These are phyloP conservation scores for Trypanosoma conorhini DNA, from an alignment of 208 protist genomes.

Conservation along the genomic window DNA sequence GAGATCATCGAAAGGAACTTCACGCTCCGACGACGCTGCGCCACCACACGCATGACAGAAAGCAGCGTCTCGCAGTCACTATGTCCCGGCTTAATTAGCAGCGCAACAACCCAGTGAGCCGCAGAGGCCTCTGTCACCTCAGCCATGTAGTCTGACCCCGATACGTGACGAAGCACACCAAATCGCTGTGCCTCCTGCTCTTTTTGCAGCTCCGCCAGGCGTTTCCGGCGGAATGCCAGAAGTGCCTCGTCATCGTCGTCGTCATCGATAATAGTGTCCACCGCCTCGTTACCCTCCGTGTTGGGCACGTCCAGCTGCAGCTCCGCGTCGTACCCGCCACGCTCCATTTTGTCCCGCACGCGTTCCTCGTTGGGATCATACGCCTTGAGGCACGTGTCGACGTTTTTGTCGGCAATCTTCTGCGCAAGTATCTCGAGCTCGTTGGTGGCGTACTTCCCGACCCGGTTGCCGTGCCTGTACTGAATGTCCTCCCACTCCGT, in stretches of 20 bases:
- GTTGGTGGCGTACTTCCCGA: conserved; percentile 84
- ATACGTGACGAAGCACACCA: conserved; percentile 68
- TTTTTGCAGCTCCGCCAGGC: conserved; percentile 62
- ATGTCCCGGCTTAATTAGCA: conserved; percentile 70
- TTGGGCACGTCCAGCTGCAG: conserved; percentile 5
- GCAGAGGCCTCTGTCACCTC: conserved; percentile 85
- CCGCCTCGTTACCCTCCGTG: conserved; percentile 22
- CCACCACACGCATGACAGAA: conserved; percentile 61
- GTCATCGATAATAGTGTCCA: background rate
- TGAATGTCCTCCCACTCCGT: conserved; percentile 93
- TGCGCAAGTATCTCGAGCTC: conserved; percentile 83
- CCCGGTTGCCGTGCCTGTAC: conserved; percentile 88
- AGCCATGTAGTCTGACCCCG: conserved; percentile 66
- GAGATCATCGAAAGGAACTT: conserved; percentile 89
- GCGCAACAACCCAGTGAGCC: conserved; percentile 63
- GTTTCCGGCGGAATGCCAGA: conserved; percentile 48
- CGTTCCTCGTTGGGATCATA: conserved; percentile 79
- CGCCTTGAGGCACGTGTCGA: conserved; percentile 59
- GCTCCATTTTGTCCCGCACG: conserved; percentile 64
- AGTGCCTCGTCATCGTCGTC: conserved; percentile 84
- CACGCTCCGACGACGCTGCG: conserved; percentile 61
- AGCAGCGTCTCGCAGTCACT: conserved; percentile 80
- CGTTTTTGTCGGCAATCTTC: conserved; percentile 69
- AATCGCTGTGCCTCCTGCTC: conserved; percentile 58
- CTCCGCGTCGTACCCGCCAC: conserved; percentile 49